phyloP scores from a whole-genome alignment of 768 basidiomycete genomes.

The Hysterangium stoloniferum region DNA sequence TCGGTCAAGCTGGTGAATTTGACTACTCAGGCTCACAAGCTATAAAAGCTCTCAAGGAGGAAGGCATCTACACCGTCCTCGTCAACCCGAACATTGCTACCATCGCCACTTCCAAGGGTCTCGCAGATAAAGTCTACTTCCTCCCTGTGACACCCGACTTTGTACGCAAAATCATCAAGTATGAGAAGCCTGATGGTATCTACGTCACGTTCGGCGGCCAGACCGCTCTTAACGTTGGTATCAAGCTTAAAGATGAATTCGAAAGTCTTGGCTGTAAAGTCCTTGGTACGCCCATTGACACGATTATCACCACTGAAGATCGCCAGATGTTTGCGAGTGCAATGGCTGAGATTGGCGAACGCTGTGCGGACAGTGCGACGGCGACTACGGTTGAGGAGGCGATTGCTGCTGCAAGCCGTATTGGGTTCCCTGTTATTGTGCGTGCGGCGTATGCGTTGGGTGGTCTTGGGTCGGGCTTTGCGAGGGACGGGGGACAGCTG shows the following conservation, averaged over 20 bases:
- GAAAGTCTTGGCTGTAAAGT: constrained; percentile 83
- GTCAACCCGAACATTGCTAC: constrained; percentile 99
- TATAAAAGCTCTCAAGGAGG: constrained; percentile 97
- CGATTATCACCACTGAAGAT: constrained; percentile 96
- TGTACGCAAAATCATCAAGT: constrained; percentile 96
- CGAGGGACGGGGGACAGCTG: constrained; percentile 88
- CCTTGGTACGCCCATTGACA: constrained; percentile 93
- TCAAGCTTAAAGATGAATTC: constrained; percentile 97
- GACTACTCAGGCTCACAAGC: constrained; percentile 99
- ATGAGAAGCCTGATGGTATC: constrained; percentile 97
- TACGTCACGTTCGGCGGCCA: constrained; percentile 99
- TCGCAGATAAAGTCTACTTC: constrained; percentile 99
- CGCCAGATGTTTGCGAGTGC: constrained; percentile 88
- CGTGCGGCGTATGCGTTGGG: constrained; percentile 96
- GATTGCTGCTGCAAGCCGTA: constrained; percentile 66
- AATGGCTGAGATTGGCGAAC: constrained; percentile 94
- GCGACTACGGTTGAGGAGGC: constrained; percentile 87
- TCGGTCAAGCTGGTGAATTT: constrained; percentile 98
- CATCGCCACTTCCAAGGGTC: constrained; percentile 92
- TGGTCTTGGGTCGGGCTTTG: constrained; percentile 92
- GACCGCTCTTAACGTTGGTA: constrained; percentile 93
- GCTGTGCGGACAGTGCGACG: constrained; percentile 83
- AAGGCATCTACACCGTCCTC: constrained; percentile 98
- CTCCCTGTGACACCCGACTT: constrained; percentile 97
- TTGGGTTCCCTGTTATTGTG: constrained; percentile 94